Conservation (phyloP, 1,139 yeast species). For the Saccharomyces hybrid region DNA sequence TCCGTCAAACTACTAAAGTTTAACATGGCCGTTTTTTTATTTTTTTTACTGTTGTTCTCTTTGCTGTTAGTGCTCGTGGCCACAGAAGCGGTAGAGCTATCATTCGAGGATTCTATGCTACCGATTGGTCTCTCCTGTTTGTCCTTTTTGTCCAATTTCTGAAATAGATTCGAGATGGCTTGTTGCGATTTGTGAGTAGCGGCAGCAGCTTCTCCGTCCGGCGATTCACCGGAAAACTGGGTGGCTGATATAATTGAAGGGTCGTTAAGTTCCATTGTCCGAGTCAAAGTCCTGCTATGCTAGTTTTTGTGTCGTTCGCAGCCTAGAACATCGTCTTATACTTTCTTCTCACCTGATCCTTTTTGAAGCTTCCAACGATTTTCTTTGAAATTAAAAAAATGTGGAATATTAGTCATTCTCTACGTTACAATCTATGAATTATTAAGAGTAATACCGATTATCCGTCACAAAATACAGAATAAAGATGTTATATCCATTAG, state of each 20-base stretch:
- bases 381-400: background rate
- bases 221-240: background rate
- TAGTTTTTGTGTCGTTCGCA: background rate
- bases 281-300: background rate
- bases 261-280: constrained; percentile 4
- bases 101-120: background rate
- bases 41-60: background rate
- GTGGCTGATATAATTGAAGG: constrained; percentile 5
- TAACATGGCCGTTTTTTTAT: background rate
- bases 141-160: background rate
- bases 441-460: background rate
- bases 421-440: background rate
- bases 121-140: background rate
- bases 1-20: background rate
- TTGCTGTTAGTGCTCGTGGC: background rate
- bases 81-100: background rate
- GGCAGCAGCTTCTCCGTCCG: background rate
- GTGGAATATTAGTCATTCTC: background rate
- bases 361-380: background rate
- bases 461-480: background rate
- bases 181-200: background rate
- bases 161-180: background rate
- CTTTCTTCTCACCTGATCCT: background rate
- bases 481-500: background rate
- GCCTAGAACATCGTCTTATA: background rate